Evolutionary conservation across 2,329 filamentous ascomycete species (phyloP).

Genomic region (Aspergillus jensenii): DNA sequence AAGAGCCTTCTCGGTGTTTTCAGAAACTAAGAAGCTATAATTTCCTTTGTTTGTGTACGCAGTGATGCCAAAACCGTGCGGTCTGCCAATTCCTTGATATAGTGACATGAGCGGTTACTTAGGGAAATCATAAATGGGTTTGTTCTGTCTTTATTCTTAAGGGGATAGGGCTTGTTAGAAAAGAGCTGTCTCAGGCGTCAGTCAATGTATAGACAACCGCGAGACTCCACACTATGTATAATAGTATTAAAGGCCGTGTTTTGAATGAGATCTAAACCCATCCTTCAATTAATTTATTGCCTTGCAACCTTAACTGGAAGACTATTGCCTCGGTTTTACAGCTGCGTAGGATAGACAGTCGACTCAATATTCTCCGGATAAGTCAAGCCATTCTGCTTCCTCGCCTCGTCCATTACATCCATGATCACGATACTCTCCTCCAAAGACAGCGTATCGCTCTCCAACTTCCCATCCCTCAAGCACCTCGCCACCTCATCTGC

Average conservation of each 20-base stretch:
- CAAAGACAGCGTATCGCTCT: conserved; percentile 70
- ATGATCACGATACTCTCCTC: conserved; percentile 82
- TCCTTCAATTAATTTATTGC: neutral
- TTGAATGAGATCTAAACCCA: conserved; percentile 12
- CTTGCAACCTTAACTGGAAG: neutral
- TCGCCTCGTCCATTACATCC: conserved; percentile 73
- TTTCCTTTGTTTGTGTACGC: conserved; percentile 3
- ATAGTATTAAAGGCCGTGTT: conserved; percentile 21
- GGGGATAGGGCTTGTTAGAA: conserved; percentile 5
- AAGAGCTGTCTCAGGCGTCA: conserved; percentile 16
- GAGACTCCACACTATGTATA: conserved; percentile 31
- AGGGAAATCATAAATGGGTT: conserved; percentile 7
- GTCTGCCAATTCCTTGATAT: neutral
- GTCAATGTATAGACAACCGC: conserved; percentile 19
- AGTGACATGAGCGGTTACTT: conserved; percentile 3
- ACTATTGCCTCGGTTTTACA: conserved; percentile 21
- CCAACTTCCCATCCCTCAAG: conserved; percentile 71
- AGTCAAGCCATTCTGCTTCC: conserved; percentile 60
- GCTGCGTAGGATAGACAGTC: conserved; percentile 51
- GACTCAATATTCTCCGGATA: conserved; percentile 69
- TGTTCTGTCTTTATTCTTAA: neutral
- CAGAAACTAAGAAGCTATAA: conserved; percentile 45
- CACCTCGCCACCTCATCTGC: conserved; percentile 76
- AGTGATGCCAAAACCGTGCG: conserved; percentile 7
- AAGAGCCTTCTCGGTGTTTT: conserved; percentile 86